These are phyloP conservation scores for Fusarium sarcochroum DNA, from an alignment of 2,329 filamentous ascomycete species.

Conservation along the genomic window DNA sequence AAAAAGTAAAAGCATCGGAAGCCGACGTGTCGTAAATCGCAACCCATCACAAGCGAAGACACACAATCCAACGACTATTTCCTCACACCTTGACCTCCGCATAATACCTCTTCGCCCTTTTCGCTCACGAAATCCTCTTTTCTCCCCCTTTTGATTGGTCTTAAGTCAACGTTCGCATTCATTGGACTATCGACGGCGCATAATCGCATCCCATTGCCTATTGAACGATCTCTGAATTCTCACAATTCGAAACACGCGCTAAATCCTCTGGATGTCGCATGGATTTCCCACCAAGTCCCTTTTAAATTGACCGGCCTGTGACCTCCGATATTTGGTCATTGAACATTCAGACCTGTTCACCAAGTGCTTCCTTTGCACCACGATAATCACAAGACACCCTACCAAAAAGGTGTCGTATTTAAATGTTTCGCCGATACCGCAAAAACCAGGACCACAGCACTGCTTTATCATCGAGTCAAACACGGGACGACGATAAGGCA, in stretches of 20 bases:
- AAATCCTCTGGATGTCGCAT: conserved; percentile 32
- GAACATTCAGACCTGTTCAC: neutral
- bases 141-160: conserved; percentile 19
- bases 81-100: conserved; percentile 17
- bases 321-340: conserved; percentile 21
- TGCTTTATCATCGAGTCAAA: conserved; percentile 35
- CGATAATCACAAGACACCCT: conserved; percentile 21
- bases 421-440: conserved; percentile 58
- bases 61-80: conserved; percentile 20
- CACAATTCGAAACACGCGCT: conserved; percentile 11
- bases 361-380: conserved; percentile 14
- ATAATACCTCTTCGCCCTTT: conserved; percentile 32
- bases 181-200: conserved; percentile 13
- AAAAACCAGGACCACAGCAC: conserved; percentile 50
- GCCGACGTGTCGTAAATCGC: conserved; percentile 41
- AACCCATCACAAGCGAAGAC: conserved; percentile 22
- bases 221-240: conserved; percentile 22
- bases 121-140: conserved; percentile 25
- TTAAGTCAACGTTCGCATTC: conserved; percentile 24
- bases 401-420: conserved; percentile 43
- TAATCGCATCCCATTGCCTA: conserved; percentile 24
- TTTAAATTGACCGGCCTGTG: conserved; percentile 36
- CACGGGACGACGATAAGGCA: conserved; percentile 39
- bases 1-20: conserved; percentile 47
- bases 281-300: conserved; percentile 30